Evolutionary conservation across 768 basidiomycete species (phyloP), one percentile per base, ranked within the genome.

Genomic region (Melanogaster broomeanus): DNA sequence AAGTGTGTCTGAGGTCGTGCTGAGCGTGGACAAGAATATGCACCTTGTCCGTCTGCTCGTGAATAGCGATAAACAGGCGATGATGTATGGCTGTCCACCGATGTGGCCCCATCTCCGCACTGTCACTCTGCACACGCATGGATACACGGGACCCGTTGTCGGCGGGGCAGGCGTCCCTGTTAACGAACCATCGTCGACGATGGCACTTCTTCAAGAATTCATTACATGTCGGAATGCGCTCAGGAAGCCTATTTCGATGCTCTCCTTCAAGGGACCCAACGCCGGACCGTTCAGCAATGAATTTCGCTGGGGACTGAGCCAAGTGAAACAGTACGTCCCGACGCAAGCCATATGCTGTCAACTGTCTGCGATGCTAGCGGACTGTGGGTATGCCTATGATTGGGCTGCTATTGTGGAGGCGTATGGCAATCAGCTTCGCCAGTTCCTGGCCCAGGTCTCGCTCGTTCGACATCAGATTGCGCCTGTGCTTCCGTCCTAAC

Each of bases 11-110:
- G 61, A 71, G 16, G 61, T 74, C 31, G 62, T 69, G 28, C 45
- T 69, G 12, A 66, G 63, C 42, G 64, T 68, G 27, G 64, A 67
- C 45, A 62, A 58, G 43, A 43, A 68, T 35, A 61, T 69, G 53
- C 67, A 60, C 16, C 59, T 68, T 35, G 25, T 69, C 0, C 62
- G 68, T 42, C 47, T 69, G 48, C 69, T 69, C 21, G 58, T 69
- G 44, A 69, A 69, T 9, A 68, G 69, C 33, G 69, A 70, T 45
- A 68, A 70, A 41, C 67, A 68, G 24, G 68, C 68, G 15, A 52
- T 52, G 10, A 64, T 68, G 45, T 52, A 58, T 9, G 64, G 60
- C 0, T 64, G 61, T 18, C 42, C 59, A 13, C 64, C 67, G 1
- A 64, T 70, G 67, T 68, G 67, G 67, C 52, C 62, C 0, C 43